Evolutionary conservation across 1,284 basidiomycete genomes (phyloP).

Genomic region (Moesziomyces sp.): DNA sequence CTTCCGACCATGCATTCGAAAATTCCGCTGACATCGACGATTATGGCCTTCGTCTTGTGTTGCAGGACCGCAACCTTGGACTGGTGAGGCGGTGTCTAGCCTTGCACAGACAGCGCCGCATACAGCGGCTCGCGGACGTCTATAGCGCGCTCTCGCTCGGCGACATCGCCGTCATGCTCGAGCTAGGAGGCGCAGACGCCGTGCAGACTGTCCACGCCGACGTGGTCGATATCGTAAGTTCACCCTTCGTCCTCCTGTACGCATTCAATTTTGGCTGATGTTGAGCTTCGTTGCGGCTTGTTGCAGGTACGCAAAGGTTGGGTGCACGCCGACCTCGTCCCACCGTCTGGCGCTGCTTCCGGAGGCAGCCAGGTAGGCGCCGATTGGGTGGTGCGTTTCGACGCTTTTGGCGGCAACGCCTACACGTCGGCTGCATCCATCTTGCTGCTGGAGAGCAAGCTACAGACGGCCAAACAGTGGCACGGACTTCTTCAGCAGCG

Average conservation of each 20-base stretch:
- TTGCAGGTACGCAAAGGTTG: slow-evolving; percentile 33
- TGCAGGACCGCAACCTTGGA: slow-evolving; percentile 78
- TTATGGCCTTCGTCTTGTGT: not conserved
- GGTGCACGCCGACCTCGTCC: slow-evolving; percentile 22
- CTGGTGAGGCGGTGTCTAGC: slow-evolving; percentile 76
- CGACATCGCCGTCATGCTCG: slow-evolving; percentile 76
- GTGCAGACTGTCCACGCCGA: slow-evolving; percentile 73
- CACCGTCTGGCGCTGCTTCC: slow-evolving; percentile 11
- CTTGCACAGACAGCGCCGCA: slow-evolving; percentile 77
- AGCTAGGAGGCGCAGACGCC: slow-evolving; percentile 70
- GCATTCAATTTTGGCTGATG: too few relatives aligned
- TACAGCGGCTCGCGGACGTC: slow-evolving; percentile 80
- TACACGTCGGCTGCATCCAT: slow-evolving; percentile 29
- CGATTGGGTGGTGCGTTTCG: slow-evolving; percentile 35
- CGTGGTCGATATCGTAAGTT: slow-evolving; percentile 77
- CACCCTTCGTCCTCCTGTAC: too few relatives aligned
- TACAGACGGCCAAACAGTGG: slow-evolving; percentile 43
- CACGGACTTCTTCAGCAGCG: slow-evolving; percentile 33
- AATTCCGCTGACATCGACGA: too few relatives aligned
- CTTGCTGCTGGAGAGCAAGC: slow-evolving; percentile 29
- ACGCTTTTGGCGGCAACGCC: slow-evolving; percentile 22
- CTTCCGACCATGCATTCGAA: not conserved
- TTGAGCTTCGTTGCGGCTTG: not conserved
- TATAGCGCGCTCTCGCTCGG: slow-evolving; percentile 79
- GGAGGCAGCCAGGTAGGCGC: not conserved